Evolutionary conservation across 768 basidiomycete genomes (phyloP).

Genomic region (Artomyces pyxidatus): DNA sequence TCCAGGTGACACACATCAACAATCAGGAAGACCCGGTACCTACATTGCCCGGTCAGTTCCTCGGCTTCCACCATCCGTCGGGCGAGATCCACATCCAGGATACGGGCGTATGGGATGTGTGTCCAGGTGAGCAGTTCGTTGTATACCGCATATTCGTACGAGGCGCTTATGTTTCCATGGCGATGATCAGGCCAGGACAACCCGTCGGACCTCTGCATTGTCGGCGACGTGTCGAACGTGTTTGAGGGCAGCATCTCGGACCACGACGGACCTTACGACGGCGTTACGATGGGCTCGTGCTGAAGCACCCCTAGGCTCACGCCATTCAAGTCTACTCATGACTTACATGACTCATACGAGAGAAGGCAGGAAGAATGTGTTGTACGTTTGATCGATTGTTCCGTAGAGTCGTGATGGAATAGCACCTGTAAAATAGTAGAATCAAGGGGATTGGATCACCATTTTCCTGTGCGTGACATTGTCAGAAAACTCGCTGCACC

Average conservation of each 20-base stretch:
- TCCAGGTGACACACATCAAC: not conserved
- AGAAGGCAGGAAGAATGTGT: too few relatives aligned
- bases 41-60: not conserved
- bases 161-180: not conserved
- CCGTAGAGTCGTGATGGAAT: too few relatives aligned
- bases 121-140: not conserved
- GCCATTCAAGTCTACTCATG: too few relatives aligned
- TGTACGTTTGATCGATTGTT: too few relatives aligned
- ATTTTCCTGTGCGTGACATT: too few relatives aligned
- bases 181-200: not conserved
- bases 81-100: not conserved
- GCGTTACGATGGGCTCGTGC: not conserved
- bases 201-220: not conserved
- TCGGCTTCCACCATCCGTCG: not conserved
- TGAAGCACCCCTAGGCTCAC: too few relatives aligned
- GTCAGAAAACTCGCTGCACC: too few relatives aligned
- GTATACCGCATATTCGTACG: not conserved
- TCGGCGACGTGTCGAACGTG: not conserved
- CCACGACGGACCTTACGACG: not conserved
- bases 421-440: too few relatives aligned
- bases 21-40: conserved; percentile 1
- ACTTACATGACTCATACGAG: too few relatives aligned
- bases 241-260: not conserved
- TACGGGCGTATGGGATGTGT: not conserved
- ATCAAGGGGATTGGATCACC: too few relatives aligned